Percentiles rank a stretch among this genome's conserved stretches.
Evolutionary conservation across 768 basidiomycete genomes (phyloP).

Genomic region (Leucosporidium creatinivorum): DNA sequence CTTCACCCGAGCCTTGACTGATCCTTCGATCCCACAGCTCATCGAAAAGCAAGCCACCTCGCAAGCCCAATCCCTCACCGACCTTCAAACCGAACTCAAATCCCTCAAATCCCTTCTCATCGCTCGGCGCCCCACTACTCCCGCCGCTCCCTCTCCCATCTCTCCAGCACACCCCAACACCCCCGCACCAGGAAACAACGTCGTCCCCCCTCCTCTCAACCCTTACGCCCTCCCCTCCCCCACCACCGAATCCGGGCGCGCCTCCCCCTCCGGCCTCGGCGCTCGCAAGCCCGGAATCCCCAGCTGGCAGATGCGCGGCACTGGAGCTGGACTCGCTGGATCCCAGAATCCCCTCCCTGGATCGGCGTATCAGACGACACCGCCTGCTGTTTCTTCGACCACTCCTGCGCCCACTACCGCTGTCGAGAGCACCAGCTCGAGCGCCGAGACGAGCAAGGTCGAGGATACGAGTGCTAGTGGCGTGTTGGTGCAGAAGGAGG

Average conservation of each 20-base stretch:
- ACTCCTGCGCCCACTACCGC: neutral
- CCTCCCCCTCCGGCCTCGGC: neutral
- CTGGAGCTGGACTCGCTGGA: constrained; percentile 31
- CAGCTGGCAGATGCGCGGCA: constrained; percentile 73
- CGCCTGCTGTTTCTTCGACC: constrained; percentile 30
- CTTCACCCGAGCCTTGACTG: neutral
- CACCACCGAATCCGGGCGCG: too few relatives aligned
- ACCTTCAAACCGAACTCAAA: constrained; percentile 88
- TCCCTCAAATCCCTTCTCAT: constrained; percentile 77
- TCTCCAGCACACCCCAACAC: neutral
- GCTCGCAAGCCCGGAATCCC: constrained; percentile 53
- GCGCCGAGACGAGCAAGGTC: neutral
- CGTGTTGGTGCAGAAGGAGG: constrained; percentile 28
- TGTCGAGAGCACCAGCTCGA: neutral
- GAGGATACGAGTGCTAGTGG: constrained; percentile 28
- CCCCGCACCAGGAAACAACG: neutral
- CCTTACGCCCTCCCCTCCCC: constrained; percentile 45
- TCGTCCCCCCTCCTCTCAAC: neutral
- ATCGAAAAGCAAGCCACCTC: constrained; percentile 84
- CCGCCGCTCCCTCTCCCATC: constrained; percentile 1
- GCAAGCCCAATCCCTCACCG: constrained; percentile 71
- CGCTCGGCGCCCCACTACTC: constrained; percentile 19
- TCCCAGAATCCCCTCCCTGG: too few relatives aligned
- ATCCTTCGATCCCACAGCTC: constrained; percentile 54
- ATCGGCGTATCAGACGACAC: neutral